A percentile compares a stretch with the other conserved stretches of the same genome.
phyloP scores from a whole-genome alignment of 2,329 filamentous ascomycete genomes.

The Ceratocystis cacaofunesta region DNA sequence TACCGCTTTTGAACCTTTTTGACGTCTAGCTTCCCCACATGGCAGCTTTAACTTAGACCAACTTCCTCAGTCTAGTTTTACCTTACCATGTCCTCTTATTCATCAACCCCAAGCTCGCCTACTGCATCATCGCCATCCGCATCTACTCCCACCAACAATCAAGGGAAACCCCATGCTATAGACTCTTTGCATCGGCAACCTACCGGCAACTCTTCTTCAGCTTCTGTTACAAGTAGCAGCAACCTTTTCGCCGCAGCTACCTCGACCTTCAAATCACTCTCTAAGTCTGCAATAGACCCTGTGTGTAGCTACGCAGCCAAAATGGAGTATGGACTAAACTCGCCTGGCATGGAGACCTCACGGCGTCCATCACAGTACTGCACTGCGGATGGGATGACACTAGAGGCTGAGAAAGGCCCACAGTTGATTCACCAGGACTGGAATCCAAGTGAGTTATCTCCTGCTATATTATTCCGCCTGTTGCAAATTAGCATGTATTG shows the following conservation, averaged over 20 bases:
- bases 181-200: not conserved
- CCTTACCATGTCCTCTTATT: too few relatives aligned
- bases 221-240: not conserved
- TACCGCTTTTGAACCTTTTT: too few relatives aligned
- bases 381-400: not conserved
- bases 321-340: slow-evolving; percentile 8
- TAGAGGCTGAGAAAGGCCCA: not conserved
- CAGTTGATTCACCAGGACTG: not conserved
- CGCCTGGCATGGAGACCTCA: slow-evolving; percentile 6
- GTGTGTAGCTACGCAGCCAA: not conserved
- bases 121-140: not conserved
- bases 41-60: too few relatives aligned
- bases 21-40: too few relatives aligned
- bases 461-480: too few relatives aligned
- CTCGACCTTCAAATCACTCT: not conserved
- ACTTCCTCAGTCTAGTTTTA: too few relatives aligned
- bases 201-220: not conserved
- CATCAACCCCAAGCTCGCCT: too few relatives aligned
- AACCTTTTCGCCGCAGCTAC: not conserved
- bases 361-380: not conserved
- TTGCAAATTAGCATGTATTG: not conserved
- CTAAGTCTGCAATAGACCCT: not conserved
- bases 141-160: not conserved
- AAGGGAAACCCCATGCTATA: too few relatives aligned
- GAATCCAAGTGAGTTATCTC: slow-evolving; percentile 5